These are phyloP conservation scores for Setaria italica DNA, from an alignment of 202 grass and related monocot genomes.

Conservation along the genomic window DNA sequence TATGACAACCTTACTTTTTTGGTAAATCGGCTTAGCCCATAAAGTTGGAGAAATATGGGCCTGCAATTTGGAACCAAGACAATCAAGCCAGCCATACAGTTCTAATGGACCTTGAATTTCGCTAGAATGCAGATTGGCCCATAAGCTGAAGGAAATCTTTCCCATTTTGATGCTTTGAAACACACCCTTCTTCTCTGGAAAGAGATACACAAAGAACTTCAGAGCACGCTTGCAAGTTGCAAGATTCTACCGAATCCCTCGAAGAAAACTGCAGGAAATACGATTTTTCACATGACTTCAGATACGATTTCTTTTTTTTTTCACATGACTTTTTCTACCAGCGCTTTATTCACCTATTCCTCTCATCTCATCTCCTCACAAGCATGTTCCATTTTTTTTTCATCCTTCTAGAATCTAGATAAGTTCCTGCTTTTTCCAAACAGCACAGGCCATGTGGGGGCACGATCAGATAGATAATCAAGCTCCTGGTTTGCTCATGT, in stretches of 20 bases:
- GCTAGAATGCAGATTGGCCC: not conserved
- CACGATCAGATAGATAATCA: constrained; percentile 2
- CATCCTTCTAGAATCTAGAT: constrained; percentile 10
- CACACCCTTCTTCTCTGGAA: not conserved
- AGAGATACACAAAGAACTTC: not conserved
- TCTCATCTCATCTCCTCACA: not conserved
- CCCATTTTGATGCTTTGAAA: not conserved
- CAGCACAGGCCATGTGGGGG: not conserved
- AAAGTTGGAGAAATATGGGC: not conserved
- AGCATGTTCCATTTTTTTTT: not conserved
- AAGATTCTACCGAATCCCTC: not conserved
- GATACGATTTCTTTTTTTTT: too few species aligned
- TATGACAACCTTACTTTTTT: too few species aligned
- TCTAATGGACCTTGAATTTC: not conserved
- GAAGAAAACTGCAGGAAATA: not conserved
- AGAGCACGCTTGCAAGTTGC: not conserved
- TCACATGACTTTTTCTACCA: constrained; percentile 11
- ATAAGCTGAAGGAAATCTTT: not conserved
- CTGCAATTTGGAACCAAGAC: not conserved
- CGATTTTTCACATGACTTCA: not conserved
- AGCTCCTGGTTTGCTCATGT: not conserved
- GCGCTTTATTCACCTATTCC: constrained; percentile 25
- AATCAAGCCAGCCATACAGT: too few species aligned
- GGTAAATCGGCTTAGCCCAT: not conserved
- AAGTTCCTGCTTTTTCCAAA: constrained; percentile 14